Evolutionary conservation across 306 rosid genomes (phyloP).

Genomic region (Biancaea sappan): DNA sequence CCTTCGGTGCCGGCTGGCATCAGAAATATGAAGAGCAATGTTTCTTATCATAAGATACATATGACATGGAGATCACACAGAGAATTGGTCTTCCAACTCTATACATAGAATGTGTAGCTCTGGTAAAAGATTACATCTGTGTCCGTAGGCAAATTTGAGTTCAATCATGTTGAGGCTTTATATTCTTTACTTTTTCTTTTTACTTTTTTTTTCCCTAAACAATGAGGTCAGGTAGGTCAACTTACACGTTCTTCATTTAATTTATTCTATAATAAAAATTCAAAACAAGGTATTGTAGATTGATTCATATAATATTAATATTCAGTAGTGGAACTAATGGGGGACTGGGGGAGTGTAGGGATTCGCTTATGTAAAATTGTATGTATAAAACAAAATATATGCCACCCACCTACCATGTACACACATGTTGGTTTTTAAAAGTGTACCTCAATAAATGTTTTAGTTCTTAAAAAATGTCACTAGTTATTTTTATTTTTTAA

Average conservation of each 20-base stretch:
- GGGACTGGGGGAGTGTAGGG: too few species aligned
- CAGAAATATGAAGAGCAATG: not conserved
- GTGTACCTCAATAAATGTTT: too few species aligned
- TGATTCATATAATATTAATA: too few species aligned
- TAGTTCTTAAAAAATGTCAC: too few species aligned
- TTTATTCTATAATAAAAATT: too few species aligned
- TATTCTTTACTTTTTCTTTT: not conserved
- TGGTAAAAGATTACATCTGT: not conserved
- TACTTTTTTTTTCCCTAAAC: not conserved
- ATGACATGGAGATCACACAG: not conserved
- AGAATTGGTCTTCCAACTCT: not conserved
- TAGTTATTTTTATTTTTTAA: too few species aligned
- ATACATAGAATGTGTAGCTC: not conserved
- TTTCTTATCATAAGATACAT: not conserved
- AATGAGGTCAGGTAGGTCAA: not conserved
- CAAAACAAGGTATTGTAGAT: too few species aligned
- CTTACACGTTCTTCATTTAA: not conserved
- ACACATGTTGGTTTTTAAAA: too few species aligned
- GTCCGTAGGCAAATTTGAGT: not conserved
- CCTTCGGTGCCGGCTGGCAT: conserved; percentile 54
- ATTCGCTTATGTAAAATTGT: too few species aligned
- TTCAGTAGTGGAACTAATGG: too few species aligned
- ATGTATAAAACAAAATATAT: too few species aligned
- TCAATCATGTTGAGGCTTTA: not conserved
- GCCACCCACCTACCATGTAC: too few species aligned